Base-by-base conservation (phyloP, 441 rosid species). In the Erodium moschatum region DNA sequence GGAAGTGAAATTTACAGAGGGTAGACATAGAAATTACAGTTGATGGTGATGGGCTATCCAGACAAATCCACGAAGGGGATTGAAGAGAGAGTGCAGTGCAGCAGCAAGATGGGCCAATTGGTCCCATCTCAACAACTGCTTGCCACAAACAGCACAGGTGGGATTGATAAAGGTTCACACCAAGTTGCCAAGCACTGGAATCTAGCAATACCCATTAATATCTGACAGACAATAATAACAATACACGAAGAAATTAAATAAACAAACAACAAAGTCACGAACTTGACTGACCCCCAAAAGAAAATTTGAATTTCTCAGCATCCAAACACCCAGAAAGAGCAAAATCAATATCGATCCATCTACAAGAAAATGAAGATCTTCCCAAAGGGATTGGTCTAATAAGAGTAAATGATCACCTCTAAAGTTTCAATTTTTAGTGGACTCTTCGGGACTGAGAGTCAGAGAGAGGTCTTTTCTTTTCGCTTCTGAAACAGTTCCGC, bases 21-120 rank as follows among this genome's bases (percentile, higher is more conserved):
- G 73, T 66, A 74, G 72, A 74, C 84, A 77, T 48, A 78, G 75
- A 85, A 85, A 85, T 80, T 75, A 85, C 73, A 73, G 75, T 58
- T 70, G 91, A 85, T 79, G 83, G 66, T 72, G 85, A 85, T 79
- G 84, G 82, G 74, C 70, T 82, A 82, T 82, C 85, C 71, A 63
- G 77, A 81, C 79, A 78, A 69, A 81, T 83, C 75, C 70, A 73
- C 66, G 68, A 74, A 74, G 68, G 72, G 38, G 69, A 73, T 64
- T 48, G 77, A 24, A 24, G 27, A 24, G 27, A 24, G 27, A 24
- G 27, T 24, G 27, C 27, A 24, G 27, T 24, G 27, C 27, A 24
- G 27, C 27, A 54, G 61, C 77, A 70, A 68, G 74, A 78, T 63
- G 76, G 80, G 85, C 75, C 83, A 74, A 70, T 70, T 80, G 90